These are phyloP conservation scores for Suhomyces atakaporum DNA, from an alignment of 1,139 yeast genomes.

Conservation along the genomic window DNA sequence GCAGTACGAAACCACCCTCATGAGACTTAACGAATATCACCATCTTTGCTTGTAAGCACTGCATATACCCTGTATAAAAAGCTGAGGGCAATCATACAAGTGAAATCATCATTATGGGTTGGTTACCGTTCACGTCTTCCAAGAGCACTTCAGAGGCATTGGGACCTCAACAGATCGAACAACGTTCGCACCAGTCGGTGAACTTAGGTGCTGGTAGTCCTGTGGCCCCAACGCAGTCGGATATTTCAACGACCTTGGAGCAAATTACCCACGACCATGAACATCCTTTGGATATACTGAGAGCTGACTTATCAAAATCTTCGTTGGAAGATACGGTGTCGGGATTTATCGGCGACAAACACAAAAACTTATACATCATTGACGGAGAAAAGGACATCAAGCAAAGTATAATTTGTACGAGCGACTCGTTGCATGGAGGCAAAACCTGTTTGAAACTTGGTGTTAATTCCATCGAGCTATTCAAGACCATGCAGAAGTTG, in stretches of 20 bases:
- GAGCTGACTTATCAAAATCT: constrained; percentile 11
- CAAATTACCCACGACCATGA: constrained; percentile 29
- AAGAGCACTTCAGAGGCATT: constrained; percentile 2
- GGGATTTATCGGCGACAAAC: constrained; percentile 26
- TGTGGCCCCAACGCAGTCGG: constrained; percentile 15
- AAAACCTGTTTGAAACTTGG: constrained; percentile 48
- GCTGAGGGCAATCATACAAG: constrained; percentile 4
- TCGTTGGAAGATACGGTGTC: constrained; percentile 17
- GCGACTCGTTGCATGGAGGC: constrained; percentile 36
- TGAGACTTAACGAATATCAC: constrained; percentile 36
- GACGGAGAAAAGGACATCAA: constrained; percentile 46
- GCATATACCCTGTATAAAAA: neutral
- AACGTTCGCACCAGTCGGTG: constrained; percentile 37
- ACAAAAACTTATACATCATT: constrained; percentile 40
- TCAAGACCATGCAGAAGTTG: constrained; percentile 48
- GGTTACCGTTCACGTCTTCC: constrained; percentile 24
- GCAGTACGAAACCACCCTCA: constrained; percentile 32
- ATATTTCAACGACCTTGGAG: constrained; percentile 40
- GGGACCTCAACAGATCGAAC: constrained; percentile 30
- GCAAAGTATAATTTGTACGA: constrained; percentile 46
- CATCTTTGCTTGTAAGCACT: constrained; percentile 25
- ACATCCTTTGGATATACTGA: constrained; percentile 16
- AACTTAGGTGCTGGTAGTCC: constrained; percentile 17
- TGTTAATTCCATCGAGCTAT: constrained; percentile 40
- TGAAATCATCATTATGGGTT: constrained; percentile 22